phyloP scores from a whole-genome alignment of 805 yeast species.

The Yamadazyma endophytica region DNA sequence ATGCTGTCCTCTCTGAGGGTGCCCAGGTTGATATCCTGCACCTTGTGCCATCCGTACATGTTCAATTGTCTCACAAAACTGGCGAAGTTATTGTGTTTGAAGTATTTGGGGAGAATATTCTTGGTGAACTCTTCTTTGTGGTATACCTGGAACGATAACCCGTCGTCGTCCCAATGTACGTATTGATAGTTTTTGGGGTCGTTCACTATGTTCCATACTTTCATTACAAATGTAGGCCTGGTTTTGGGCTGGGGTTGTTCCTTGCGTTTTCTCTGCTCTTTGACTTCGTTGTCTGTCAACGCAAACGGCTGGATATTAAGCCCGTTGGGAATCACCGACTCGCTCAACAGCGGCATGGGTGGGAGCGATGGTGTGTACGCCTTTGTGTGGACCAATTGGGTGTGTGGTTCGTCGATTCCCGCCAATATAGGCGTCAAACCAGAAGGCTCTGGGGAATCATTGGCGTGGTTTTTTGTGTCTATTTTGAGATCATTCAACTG shows the following conservation, averaged over 20 bases:
- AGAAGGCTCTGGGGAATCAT: conserved; percentile 2
- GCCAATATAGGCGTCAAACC: conserved; percentile 10
- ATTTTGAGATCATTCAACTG: background rate
- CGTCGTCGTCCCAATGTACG: conserved; percentile 84
- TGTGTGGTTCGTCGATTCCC: conserved; percentile 8
- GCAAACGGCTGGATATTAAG: conserved; percentile 8
- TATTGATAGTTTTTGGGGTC: conserved; percentile 65
- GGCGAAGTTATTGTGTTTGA: conserved; percentile 93
- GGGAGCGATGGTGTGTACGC: conserved; percentile 15
- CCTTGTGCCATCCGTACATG: conserved; percentile 99
- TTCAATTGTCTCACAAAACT: conserved; percentile 92
- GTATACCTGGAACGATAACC: conserved; percentile 77
- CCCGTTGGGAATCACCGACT: conserved; percentile 22
- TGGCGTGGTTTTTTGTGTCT: background rate
- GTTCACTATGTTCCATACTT: conserved; percentile 94
- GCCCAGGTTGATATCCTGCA: conserved; percentile 85
- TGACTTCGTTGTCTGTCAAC: background rate
- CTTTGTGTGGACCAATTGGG: conserved; percentile 10
- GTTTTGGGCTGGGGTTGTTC: conserved; percentile 43
- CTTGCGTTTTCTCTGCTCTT: conserved; percentile 22
- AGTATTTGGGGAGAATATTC: conserved; percentile 80
- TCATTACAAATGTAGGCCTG: conserved; percentile 87
- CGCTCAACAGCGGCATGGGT: conserved; percentile 26
- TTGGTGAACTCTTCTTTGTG: conserved; percentile 85
- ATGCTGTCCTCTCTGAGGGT: conserved; percentile 45